Base-by-base conservation (phyloP, 768 basidiomycete genomes). In the Suillus alpinus region DNA sequence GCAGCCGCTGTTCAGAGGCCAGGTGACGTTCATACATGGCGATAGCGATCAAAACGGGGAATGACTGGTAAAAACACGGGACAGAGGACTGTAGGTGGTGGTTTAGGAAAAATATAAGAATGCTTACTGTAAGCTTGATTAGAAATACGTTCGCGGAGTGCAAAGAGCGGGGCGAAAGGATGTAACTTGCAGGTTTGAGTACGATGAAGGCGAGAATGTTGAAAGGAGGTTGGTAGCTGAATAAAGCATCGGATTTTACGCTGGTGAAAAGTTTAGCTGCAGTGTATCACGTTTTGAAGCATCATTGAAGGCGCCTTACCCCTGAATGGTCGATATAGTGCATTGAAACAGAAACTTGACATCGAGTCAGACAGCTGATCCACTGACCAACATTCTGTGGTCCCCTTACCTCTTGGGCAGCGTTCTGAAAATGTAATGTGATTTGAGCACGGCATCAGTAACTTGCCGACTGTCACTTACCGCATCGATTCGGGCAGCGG, bases 191-290 rank as follows among this genome's bases (percentile, higher is more conserved):
- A 13, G 94, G 92, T 70, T 91, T 89, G 53, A 96, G 81, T 60
- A 96, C 78, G 32, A 86, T 59, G 71, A 94, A 87, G 1, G 95
- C 95, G 20, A 91, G 76, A 20, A 93, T 76, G 67, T 92, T 94
- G 81, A 94, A 93, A 1, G 94, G 94, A 1, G 92, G 92, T 65
- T 94, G 91, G 67, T 97, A 96, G 51, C 89, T 93, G 77, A 95
- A 93, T 18, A 97, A 78, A 1, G 91, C 91, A 70, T 95, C 93
- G 2, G 89, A 87, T 70, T 94, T 94, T 69, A 94, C 90, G 26
- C 93, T 92, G 63, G 12, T 43, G 56, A 43, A 57, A 23, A 58
- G n/a, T 64, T 65, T n/a, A 31, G 47, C 16, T 26, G 49, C 1
- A 14, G 18, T 10, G 36, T 29, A 26, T 58, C 46, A 39, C 23